phyloP scores from a whole-genome alignment of 805 yeast species.

The Tetrapisispora fleetii region DNA sequence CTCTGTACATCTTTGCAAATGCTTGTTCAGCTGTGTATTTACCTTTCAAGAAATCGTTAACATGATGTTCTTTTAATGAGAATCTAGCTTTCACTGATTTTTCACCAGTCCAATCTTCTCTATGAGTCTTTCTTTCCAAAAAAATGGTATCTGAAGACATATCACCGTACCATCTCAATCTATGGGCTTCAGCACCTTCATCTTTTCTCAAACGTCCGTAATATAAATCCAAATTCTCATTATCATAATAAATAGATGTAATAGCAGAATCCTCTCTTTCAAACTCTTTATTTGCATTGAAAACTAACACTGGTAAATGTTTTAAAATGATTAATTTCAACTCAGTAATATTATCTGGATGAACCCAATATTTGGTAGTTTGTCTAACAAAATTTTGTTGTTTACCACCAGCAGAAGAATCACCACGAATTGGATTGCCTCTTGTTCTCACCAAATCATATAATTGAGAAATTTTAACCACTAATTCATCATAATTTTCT shows the following conservation, averaged over 20 bases:
- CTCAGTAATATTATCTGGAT: conserved; percentile 96
- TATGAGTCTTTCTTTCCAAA: conserved; percentile 94
- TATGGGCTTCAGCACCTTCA: conserved; percentile 98
- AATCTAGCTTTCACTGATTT: conserved; percentile 98
- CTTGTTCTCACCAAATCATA: conserved; percentile 92
- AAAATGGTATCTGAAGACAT: conserved; percentile 88
- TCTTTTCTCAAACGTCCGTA: conserved; percentile 91
- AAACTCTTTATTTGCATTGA: conserved; percentile 91
- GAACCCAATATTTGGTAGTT: conserved; percentile 98
- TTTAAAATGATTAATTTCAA: conserved; percentile 83
- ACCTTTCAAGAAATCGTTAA: conserved; percentile 77
- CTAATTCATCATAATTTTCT: conserved; percentile 82
- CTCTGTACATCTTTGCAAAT: conserved; percentile 85
- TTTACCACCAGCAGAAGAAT: conserved; percentile 94
- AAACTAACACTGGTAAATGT: conserved; percentile 93
- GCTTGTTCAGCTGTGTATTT: conserved; percentile 79
- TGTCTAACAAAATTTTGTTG: conserved; percentile 98
- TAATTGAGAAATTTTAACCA: conserved; percentile 78
- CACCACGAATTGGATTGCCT: conserved; percentile 92
- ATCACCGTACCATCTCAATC: conserved; percentile 98
- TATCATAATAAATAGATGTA: conserved; percentile 93
- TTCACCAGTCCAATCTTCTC: conserved; percentile 99
- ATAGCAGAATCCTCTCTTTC: conserved; percentile 92
- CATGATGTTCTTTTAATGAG: conserved; percentile 81
- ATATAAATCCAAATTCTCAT: conserved; percentile 78